These are phyloP conservation scores for Mycena rosella DNA, from an alignment of 768 basidiomycete genomes.

Conservation along the genomic window DNA sequence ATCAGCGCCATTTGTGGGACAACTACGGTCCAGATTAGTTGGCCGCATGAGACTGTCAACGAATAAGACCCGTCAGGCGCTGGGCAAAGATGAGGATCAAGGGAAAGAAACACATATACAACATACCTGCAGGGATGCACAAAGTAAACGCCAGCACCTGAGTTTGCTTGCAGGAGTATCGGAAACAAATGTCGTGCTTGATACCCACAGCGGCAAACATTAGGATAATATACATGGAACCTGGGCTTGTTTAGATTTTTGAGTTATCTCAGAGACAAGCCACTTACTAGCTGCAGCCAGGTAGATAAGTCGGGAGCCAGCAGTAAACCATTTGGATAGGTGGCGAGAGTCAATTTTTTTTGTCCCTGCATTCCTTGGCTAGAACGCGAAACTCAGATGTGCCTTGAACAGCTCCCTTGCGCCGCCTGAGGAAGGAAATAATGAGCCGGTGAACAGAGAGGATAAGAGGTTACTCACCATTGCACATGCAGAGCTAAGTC, in stretches of 20 bases:
- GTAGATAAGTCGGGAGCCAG: background rate
- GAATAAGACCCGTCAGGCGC: background rate
- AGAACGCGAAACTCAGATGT: background rate
- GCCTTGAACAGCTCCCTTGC: background rate
- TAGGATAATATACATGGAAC: background rate
- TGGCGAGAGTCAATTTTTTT: background rate
- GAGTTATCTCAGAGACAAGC: too few species aligned
- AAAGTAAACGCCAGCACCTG: background rate
- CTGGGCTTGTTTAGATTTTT: background rate
- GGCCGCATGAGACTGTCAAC: background rate
- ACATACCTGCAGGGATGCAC: background rate
- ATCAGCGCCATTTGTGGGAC: background rate
- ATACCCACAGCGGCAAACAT: conserved; percentile 7
- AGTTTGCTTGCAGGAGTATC: background rate
- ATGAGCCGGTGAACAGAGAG: too few species aligned
- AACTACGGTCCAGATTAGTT: background rate
- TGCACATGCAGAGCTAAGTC: background rate
- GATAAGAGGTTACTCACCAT: too few species aligned
- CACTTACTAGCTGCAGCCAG: background rate
- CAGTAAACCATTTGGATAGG: background rate
- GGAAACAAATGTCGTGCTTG: background rate
- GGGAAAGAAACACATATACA: background rate
- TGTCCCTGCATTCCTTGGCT: background rate
- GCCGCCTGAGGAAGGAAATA: background rate
- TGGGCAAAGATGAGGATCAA: background rate